Conservation (phyloP, 2,329 filamentous ascomycete species). For the Fusarium sp. region DNA sequence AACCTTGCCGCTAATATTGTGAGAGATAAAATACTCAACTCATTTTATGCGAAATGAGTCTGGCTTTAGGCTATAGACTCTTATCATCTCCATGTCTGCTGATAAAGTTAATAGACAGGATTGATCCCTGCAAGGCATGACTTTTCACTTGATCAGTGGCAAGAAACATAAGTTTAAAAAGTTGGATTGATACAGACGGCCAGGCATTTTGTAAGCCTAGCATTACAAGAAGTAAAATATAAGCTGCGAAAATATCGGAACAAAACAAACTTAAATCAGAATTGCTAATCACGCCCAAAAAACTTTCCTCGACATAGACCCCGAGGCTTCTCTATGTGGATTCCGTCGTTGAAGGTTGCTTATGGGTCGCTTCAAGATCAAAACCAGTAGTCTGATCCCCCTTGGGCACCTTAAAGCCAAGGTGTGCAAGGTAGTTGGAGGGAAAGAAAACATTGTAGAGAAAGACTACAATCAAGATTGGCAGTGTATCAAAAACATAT, state of each 20-base stretch:
- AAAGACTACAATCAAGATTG: slow-evolving; percentile 31
- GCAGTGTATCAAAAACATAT: slow-evolving; percentile 37
- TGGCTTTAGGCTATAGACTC: neutral
- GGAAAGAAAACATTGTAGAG: slow-evolving; percentile 41
- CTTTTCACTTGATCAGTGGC: neutral
- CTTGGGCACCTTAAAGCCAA: slow-evolving; percentile 30
- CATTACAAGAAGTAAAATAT: neutral
- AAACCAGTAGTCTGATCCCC: neutral
- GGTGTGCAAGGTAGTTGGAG: slow-evolving; percentile 28
- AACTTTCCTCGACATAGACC: neutral
- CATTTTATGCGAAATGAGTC: neutral
- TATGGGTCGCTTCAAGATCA: neutral
- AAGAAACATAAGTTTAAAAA: neutral
- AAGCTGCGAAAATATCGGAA: neutral
- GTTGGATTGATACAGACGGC: neutral
- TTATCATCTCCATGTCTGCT: neutral
- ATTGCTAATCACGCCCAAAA: neutral
- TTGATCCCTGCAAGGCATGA: neutral
- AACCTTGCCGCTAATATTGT: neutral
- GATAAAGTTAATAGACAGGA: neutral
- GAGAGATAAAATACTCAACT: too few relatives aligned
- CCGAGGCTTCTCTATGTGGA: neutral
- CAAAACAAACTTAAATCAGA: neutral
- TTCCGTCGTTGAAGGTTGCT: neutral
- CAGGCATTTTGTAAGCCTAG: neutral